Base-by-base conservation (phyloP, 2,329 filamentous ascomycete species). In the Aureobasidium vineae region DNA sequence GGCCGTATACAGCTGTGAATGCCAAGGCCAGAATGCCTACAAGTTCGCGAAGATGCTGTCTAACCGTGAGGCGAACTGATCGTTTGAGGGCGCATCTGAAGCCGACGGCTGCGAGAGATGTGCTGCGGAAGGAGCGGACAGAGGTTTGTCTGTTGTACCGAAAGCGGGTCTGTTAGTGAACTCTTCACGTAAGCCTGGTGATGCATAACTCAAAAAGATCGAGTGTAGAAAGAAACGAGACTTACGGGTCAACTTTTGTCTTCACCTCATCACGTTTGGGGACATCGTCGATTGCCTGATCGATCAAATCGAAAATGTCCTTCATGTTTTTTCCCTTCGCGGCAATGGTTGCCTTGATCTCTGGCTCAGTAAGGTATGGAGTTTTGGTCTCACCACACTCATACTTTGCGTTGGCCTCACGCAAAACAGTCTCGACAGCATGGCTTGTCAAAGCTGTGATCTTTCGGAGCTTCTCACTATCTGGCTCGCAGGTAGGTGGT, bases 281-380 rank as follows among this genome's bases (percentile, higher is more conserved):
- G 63, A 93, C 86, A 72, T 93, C 90, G 21, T 88, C 88, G 66
- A 93, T 85, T 2, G 90, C 90, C 69, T 86, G 85, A 33, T 82
- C 81, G 86, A 90, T 95, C 8, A 99, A 85, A 67, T 97, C 91
- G 71, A 98, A 92, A 73, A 99, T 97, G 75, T 98, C 94, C 49
- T 90, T 84, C 73, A 92, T 88, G 70, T 85, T 90, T 86, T 97
- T 94, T 75, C 88, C 90, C 70, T 90, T 87, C 81, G 90, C 91
- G 71, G 87, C 85, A 71, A 97, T 87, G 66, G 87, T 85, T 69
- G 89, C 82, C 80, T 94, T 97, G 69, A 98, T 81, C 64, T 91
- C 89, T 33, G 87, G 77, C 68, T 88, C 86, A 57, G 81, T 80
- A 50, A 90, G 84, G 71, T 93, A 91, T 2, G 90, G 86, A 5